Evolutionary conservation across 257 asterid species (phyloP).

Genomic region (Anisodus acutangulus): DNA sequence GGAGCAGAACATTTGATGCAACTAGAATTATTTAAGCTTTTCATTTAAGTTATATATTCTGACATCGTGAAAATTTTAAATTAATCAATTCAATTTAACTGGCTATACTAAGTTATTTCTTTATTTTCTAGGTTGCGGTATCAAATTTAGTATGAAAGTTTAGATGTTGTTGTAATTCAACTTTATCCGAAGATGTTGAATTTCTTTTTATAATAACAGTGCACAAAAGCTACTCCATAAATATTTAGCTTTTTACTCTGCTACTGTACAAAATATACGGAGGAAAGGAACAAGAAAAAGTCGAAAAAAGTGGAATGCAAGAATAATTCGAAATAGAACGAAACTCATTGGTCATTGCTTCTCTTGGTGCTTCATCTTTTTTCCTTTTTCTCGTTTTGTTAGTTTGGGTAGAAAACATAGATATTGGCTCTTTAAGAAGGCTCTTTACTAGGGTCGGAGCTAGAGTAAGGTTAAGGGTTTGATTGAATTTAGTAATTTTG

Average conservation of each 20-base stretch:
- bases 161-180: too few relatives aligned
- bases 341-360: slow-evolving; percentile 16
- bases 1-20: not conserved
- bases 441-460: not conserved
- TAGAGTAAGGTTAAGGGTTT: not conserved
- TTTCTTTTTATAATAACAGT: too few relatives aligned
- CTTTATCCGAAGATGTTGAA: too few relatives aligned
- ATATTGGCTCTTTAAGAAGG: not conserved
- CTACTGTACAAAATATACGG: not conserved
- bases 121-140: too few relatives aligned
- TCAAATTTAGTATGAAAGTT: too few relatives aligned
- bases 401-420: not conserved
- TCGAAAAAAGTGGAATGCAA: not conserved
- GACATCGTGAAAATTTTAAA: not conserved
- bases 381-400: not conserved
- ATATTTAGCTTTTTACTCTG: not conserved
- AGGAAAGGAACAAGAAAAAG: not conserved
- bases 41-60: not conserved
- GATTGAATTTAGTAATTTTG: not conserved
- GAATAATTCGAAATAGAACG: slow-evolving; percentile 10
- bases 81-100: not conserved
- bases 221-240: not conserved
- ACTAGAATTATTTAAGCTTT: not conserved
- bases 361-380: not conserved
- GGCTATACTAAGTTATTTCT: too few relatives aligned